Percentiles rank a stretch among this genome's conserved stretches.
Conservation (phyloP, 108 stramenopile genomes). For the Skeletonema potamos region DNA sequence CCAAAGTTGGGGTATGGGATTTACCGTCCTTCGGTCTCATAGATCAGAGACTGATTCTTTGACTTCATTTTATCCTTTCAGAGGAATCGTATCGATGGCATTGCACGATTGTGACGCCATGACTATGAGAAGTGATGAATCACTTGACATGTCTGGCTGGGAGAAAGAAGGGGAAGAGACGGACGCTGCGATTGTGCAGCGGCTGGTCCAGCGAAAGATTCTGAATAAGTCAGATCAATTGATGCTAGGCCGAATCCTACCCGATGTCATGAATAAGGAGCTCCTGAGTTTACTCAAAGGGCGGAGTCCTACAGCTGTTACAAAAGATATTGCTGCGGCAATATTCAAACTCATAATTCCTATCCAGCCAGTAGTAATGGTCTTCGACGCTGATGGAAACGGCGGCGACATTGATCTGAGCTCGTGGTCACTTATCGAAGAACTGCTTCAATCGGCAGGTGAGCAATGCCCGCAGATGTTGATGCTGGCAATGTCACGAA, state of each 20-base stretch:
- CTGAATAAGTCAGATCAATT: slow-evolving; percentile 39
- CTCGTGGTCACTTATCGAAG: slow-evolving; percentile 33
- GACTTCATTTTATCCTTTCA: slow-evolving; percentile 34
- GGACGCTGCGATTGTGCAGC: slow-evolving; percentile 9
- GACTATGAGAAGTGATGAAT: not conserved
- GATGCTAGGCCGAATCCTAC: slow-evolving; percentile 41
- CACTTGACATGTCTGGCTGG: not conserved
- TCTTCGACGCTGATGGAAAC: slow-evolving; percentile 37
- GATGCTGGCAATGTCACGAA: slow-evolving; percentile 18
- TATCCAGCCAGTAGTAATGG: slow-evolving; percentile 35
- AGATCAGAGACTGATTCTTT: slow-evolving; percentile 16
- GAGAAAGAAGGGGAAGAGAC: not conserved
- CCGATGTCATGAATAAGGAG: slow-evolving; percentile 20
- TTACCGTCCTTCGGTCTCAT: slow-evolving; percentile 22
- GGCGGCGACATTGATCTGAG: slow-evolving; percentile 33
- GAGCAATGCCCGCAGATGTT: slow-evolving; percentile 37
- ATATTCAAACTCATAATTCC: slow-evolving; percentile 40
- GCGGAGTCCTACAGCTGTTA: slow-evolving; percentile 17
- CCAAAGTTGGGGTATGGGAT: slow-evolving; percentile 18
- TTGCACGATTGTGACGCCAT: slow-evolving; percentile 22
- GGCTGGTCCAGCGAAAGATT: slow-evolving; percentile 26
- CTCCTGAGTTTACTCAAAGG: slow-evolving; percentile 36
- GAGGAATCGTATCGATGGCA: slow-evolving; percentile 24
- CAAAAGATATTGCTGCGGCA: slow-evolving; percentile 26
- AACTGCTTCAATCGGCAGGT: slow-evolving; percentile 22